These are phyloP conservation scores for Melastoma malabathricum DNA, from an alignment of 345 rosid species.

Conservation along the genomic window DNA sequence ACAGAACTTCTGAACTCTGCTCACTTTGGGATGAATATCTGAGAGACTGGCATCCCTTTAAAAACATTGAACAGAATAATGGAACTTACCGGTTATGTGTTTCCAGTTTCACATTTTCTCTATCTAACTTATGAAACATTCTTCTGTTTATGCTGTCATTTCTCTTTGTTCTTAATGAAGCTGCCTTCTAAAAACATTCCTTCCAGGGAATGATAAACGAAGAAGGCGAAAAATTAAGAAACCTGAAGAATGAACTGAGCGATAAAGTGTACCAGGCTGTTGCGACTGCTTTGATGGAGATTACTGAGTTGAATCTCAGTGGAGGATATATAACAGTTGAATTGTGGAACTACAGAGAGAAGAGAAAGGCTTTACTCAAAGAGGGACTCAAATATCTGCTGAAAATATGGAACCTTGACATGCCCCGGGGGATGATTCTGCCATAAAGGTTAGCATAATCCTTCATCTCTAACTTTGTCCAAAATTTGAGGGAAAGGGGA, in stretches of 20 bases:
- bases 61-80: conserved; percentile 25
- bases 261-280: conserved; percentile 38
- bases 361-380: conserved; percentile 30
- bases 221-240: conserved; percentile 36
- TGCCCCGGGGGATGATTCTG: conserved; percentile 23
- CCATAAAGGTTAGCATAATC: conserved; percentile 14
- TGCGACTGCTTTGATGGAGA: conserved; percentile 25
- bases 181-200: too few relatives aligned
- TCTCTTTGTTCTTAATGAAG: too few relatives aligned
- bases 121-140: too few relatives aligned
- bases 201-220: conserved; percentile 31
- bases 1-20: conserved; percentile 59
- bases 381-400: conserved; percentile 36
- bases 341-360: conserved; percentile 37
- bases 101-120: neutral
- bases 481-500: too few relatives aligned
- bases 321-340: conserved; percentile 42
- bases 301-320: conserved; percentile 43
- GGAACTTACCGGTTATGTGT: conserved; percentile 49
- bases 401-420: conserved; percentile 28
- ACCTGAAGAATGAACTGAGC: conserved; percentile 30
- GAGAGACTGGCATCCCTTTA: conserved; percentile 95
- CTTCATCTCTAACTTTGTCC: neutral
- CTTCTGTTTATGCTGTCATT: too few relatives aligned
- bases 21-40: conserved; percentile 91